A percentile compares a stretch with the other conserved stretches of the same genome.
Conservation (phyloP, 805 yeast species). For the Saccharomyces mikatae region DNA sequence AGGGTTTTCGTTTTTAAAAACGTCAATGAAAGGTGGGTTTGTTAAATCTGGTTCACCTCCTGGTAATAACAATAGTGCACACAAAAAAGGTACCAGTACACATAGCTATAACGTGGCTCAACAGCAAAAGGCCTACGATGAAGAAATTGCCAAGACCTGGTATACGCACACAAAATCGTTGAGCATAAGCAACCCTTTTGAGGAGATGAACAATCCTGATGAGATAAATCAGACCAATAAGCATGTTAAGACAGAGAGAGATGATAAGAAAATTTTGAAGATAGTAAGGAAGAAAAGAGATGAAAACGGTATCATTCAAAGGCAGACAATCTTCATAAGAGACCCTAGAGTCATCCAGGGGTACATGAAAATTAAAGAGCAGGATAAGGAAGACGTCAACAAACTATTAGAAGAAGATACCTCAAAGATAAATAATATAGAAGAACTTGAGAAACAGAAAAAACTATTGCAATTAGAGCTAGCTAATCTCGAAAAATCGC, state of each 20-base stretch:
- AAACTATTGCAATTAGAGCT: constrained; percentile 74
- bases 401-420: constrained; percentile 27
- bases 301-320: constrained; percentile 75
- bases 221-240: constrained; percentile 30
- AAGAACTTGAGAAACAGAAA: constrained; percentile 67
- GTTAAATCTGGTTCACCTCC: constrained; percentile 30
- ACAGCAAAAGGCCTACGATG: constrained; percentile 88
- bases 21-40: constrained; percentile 95
- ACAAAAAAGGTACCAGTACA: constrained; percentile 42
- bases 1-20: constrained; percentile 77
- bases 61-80: constrained; percentile 3
- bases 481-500: constrained; percentile 72
- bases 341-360: constrained; percentile 86
- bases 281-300: constrained; percentile 78
- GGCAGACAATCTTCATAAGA: constrained; percentile 66
- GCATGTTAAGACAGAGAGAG: constrained; percentile 21
- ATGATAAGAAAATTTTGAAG: constrained; percentile 39
- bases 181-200: constrained; percentile 34
- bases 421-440: constrained; percentile 52
- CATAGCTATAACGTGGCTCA: constrained; percentile 73
- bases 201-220: constrained; percentile 32
- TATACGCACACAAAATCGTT: constrained; percentile 66
- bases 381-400: constrained; percentile 51
- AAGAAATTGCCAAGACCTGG: constrained; percentile 86
- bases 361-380: constrained; percentile 64